Base-by-base conservation (phyloP, 1,139 yeast species). In the Yamadazyma buinensis region DNA sequence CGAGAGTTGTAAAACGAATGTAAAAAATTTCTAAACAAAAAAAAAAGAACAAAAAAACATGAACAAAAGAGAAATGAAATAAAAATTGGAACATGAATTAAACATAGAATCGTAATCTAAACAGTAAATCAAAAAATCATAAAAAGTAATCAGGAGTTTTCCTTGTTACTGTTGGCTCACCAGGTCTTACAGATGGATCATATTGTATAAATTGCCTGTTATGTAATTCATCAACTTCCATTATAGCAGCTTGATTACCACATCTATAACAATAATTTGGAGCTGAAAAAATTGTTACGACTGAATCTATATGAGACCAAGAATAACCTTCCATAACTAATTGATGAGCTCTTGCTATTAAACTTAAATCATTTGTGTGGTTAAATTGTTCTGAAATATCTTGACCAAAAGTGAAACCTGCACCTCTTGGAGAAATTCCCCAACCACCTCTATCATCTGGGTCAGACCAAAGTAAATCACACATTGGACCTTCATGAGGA, bases 401-500 rank as follows among this genome's bases (percentile, higher is more conserved):
- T 54, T 65, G 72, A 40, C 75, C 75, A 61, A 69, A 69, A 52
- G 73, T 65, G 77, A 84, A 94, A 41, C 98, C 98, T 33, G 98
- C 98, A 52, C 98, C 98, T 64, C 98, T 78, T 47, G 98, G 97
- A 38, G 95, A 84, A 44, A 92, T 80, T 17, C 96, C 95, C 98
- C 98, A 94, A 37, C 94, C 90, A 41, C 87, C 87, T 46, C 95
- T 80, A 54, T 87, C 96, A 55, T 92, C 98, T 2, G 98, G 98
- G 55, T 92, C 98, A 7, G 95, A 84, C 98, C 98, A 92, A 40
- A 92, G 69, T 54, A 92, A 68, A 59, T 92, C 98, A 64, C 97
- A 92, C 96, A 92, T 92, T 35, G 97, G 95, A 26, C 98, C 98
- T 61, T 92, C 98, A 57, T 92, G 98, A 23, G 98, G 98, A 34